Percentiles rank a stretch among this genome's conserved stretches.
Conservation (phyloP, 331 rosid species). For the Ulmus americana region DNA sequence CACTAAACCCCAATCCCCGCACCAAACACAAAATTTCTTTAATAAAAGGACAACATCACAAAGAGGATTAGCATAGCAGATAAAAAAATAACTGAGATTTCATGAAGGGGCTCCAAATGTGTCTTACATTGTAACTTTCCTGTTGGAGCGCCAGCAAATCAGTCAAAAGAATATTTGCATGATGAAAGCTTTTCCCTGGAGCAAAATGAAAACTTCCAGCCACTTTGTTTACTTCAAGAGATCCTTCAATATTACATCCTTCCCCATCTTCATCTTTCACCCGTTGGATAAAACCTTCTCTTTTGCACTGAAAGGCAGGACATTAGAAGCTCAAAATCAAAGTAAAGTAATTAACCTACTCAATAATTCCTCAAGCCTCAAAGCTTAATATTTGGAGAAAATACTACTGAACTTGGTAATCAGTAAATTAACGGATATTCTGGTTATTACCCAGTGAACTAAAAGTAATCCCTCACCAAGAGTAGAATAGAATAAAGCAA, state of each 20-base stretch:
- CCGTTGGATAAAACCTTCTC: slow-evolving; percentile 76
- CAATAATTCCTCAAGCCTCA: neutral
- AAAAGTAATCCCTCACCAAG: neutral
- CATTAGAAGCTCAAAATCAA: slow-evolving; percentile 20
- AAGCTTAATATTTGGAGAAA: slow-evolving; percentile 1
- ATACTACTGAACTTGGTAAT: neutral
- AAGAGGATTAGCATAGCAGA: too few species aligned
- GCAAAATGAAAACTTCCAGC: slow-evolving; percentile 83
- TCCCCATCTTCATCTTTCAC: slow-evolving; percentile 90
- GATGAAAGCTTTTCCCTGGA: slow-evolving; percentile 83
- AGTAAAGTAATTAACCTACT: neutral
- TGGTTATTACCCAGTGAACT: neutral
- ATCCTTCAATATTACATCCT: slow-evolving; percentile 85
- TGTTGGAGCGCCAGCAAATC: slow-evolving; percentile 49
- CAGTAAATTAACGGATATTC: neutral
- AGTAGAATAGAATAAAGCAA: neutral
- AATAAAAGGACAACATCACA: too few species aligned
- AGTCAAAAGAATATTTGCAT: slow-evolving; percentile 44
- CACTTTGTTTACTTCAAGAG: slow-evolving; percentile 83
- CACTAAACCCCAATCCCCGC: too few species aligned
- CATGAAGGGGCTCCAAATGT: slow-evolving; percentile 7
- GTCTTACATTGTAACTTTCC: slow-evolving; percentile 61
- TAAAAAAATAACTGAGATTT: too few species aligned
- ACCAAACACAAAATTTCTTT: too few species aligned
- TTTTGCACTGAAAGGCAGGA: slow-evolving; percentile 58